Evolutionary conservation across 371 early-diverging fungal species (phyloP), one percentile per base, ranked within the genome.

Genomic region (Mortierella sp.): DNA sequence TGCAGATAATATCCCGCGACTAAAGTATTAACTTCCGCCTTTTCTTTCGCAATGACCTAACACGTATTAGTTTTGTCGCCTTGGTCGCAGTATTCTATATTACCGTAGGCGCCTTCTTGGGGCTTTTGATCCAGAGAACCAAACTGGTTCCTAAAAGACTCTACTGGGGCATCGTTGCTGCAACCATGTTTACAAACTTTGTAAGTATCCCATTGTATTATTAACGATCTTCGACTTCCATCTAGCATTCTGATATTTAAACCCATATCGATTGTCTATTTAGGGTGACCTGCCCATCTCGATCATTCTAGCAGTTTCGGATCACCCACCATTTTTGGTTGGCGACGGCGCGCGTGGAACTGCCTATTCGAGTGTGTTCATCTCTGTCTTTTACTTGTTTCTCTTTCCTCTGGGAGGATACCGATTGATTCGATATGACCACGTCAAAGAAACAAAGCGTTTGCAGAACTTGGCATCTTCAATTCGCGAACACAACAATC

Each of bases 271-370:
- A 22, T 18, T 8, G 20, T 28, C 1, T 65, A n/a, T 20, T 28
- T 28, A 80, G 85, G 86, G 86, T 5, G 86, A 86, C 57, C 35
- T 86, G 35, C 84, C 86, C 4, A 73, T 86, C 43, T 84, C 86
- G 0, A 78, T 86, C 49, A 76, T 86, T 26, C 49, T 80, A 55
- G 83, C 83, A 3, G 75, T 86, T 1, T 70, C 79, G 18, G 77
- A 78, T 35, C 77, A 70, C 30, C 79, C 86, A 26, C 83, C 80
- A 5, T 86, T 86, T 72, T 40, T 77, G 43, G 68, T 72, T 3
- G 81, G 83, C 2, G 86, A 86, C 45, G 70, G 73, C 14, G 66
- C 76, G 12, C 73, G 72, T 4, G 86, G 83, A 3, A 74, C 84
- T 24, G 83, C 86, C 1, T 86, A 84, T 28, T 66, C 83, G 16